These are phyloP conservation scores for Arthroderma uncinatum DNA, from an alignment of 2,329 filamentous ascomycete species.

Conservation along the genomic window DNA sequence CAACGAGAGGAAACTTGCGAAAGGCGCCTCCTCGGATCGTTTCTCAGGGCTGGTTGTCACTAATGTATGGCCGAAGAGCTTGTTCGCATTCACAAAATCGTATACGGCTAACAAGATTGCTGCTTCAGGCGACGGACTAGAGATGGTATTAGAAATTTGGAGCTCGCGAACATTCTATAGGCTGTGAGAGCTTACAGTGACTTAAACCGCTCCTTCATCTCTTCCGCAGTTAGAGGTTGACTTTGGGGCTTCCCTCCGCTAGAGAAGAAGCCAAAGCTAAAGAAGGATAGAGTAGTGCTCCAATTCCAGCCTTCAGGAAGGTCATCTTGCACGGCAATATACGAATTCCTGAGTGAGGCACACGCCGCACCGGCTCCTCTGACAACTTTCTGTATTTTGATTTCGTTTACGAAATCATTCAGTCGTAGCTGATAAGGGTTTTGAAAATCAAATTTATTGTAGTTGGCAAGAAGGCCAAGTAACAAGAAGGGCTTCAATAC, in stretches of 20 bases:
- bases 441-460: constrained; percentile 98
- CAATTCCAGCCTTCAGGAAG: constrained; percentile 82
- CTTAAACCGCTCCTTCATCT: constrained; percentile 69
- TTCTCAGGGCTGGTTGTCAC: constrained; percentile 51
- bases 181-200: constrained; percentile 67
- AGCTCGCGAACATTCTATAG: no score
- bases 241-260: constrained; percentile 52
- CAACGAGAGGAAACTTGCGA: constrained; percentile 73
- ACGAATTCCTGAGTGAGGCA: constrained; percentile 56
- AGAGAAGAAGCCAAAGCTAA: constrained; percentile 68
- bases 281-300: constrained; percentile 66
- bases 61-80: constrained; percentile 81
- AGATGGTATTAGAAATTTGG: constrained; percentile 11
- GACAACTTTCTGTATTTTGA: constrained; percentile 71
- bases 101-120: constrained; percentile 76
- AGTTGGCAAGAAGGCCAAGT: constrained; percentile 81
- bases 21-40: constrained; percentile 58
- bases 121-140: constrained; percentile 65
- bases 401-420: constrained; percentile 90
- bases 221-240: constrained; percentile 59
- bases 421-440: constrained; percentile 89
- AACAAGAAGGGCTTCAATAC: constrained; percentile 68
- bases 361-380: constrained; percentile 64
- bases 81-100: constrained; percentile 89
- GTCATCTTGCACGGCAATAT: constrained; percentile 80